Evolutionary conservation across 73 alveolate genomes (phyloP).

Genomic region (Tetrahymena borealis): DNA sequence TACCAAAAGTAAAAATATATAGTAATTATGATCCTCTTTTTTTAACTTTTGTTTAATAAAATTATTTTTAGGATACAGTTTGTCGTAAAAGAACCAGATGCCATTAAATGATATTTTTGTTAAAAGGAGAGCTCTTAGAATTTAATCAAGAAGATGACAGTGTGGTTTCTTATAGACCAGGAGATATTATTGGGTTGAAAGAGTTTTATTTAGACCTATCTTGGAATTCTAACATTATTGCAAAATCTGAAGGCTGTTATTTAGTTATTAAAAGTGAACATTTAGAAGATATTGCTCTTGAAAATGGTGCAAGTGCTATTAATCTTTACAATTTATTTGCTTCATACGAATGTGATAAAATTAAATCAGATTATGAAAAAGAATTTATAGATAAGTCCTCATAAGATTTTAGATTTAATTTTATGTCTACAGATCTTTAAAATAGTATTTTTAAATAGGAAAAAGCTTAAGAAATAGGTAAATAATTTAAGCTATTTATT

Average conservation of each 20-base stretch:
- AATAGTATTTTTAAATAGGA: background rate
- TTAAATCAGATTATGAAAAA: background rate
- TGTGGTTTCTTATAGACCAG: background rate
- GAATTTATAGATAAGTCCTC: background rate
- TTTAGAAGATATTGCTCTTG: background rate
- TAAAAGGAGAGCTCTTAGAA: background rate
- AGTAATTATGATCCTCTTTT: background rate
- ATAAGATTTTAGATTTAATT: background rate
- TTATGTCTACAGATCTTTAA: background rate
- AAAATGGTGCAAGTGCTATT: background rate
- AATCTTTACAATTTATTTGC: background rate
- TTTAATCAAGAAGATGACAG: background rate
- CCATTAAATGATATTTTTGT: background rate
- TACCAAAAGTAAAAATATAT: background rate
- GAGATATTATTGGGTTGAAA: background rate
- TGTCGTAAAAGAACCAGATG: background rate
- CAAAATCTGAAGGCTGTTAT: background rate
- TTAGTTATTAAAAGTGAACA: background rate
- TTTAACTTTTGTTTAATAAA: background rate
- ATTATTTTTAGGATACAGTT: background rate
- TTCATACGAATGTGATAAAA: background rate
- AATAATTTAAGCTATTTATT: background rate
- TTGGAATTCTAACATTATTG: background rate
- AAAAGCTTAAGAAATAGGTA: background rate
- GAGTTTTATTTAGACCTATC: background rate